A percentile compares a stretch with the other conserved stretches of the same genome.
Evolutionary conservation across 768 basidiomycete genomes (phyloP).

Genomic region (Rhodotorula diobovata): DNA sequence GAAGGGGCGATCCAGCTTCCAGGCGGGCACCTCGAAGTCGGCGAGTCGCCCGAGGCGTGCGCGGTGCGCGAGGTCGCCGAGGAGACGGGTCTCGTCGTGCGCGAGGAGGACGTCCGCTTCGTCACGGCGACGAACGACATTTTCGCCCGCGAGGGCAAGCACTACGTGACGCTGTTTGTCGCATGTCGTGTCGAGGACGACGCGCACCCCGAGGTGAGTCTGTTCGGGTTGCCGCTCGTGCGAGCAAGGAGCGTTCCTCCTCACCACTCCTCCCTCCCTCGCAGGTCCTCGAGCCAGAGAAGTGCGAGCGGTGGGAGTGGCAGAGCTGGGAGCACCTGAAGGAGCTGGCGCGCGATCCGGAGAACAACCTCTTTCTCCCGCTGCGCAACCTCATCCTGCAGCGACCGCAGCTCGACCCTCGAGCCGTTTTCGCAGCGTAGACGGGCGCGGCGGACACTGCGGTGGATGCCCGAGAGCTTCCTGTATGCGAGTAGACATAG

Average conservation of each 20-base stretch:
- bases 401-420: conserved; percentile 11
- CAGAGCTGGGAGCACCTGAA: conserved; percentile 14
- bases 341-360: not conserved
- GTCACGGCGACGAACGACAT: conserved; percentile 34
- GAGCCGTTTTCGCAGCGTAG: not conserved
- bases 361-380: conserved; percentile 17
- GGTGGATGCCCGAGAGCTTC: no score
- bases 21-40: conserved; percentile 36
- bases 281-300: conserved; percentile 32
- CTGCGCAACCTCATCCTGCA: conserved; percentile 17
- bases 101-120: conserved; percentile 1
- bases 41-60: conserved; percentile 30
- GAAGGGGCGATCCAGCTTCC: conserved; percentile 32
- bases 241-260: not conserved
- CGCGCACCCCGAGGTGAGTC: conserved; percentile 11
- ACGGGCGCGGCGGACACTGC: no score
- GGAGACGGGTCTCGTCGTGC: conserved; percentile 29
- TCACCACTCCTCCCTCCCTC: not conserved
- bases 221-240: not conserved
- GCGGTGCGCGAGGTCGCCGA: conserved; percentile 31
- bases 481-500: no score
- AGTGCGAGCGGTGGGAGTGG: conserved; percentile 34
- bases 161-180: conserved; percentile 38
- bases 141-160: conserved; percentile 22
- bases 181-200: not conserved